Evolutionary conservation across 352 stramenopile species (phyloP).

Genomic region (Globisporangium cederbergense): DNA sequence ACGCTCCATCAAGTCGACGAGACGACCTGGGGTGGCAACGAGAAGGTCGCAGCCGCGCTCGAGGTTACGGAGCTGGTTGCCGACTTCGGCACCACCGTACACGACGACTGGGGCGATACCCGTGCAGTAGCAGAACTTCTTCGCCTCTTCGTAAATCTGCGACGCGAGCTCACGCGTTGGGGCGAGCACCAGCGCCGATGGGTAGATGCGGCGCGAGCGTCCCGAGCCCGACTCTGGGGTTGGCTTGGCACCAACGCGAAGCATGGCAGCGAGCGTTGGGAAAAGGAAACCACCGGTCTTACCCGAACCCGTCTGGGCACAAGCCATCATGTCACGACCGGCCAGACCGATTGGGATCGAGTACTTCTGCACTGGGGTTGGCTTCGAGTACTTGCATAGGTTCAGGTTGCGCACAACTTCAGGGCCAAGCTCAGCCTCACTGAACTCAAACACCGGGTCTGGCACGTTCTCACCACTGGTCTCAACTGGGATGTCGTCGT

Average conservation of each 20-base stretch:
- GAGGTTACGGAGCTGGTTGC: constrained; percentile 81
- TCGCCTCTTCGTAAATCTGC: constrained; percentile 96
- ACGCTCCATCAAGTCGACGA: constrained; percentile 97
- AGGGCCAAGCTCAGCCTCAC: constrained; percentile 85
- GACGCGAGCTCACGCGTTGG: constrained; percentile 93
- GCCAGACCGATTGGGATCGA: constrained; percentile 95
- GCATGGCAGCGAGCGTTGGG: constrained; percentile 96
- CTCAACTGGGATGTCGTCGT: constrained; percentile 98
- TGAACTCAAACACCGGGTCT: constrained; percentile 90
- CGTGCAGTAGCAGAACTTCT: constrained; percentile 96
- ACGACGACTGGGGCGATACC: constrained; percentile 93
- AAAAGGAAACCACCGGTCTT: constrained; percentile 97
- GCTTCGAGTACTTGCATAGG: constrained; percentile 94
- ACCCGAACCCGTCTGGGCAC: constrained; percentile 97
- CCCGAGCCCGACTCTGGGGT: constrained; percentile 43
- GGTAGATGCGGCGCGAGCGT: constrained; percentile 86
- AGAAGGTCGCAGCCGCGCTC: constrained; percentile 96
- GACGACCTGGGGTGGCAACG: constrained; percentile 95
- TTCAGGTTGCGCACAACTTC: constrained; percentile 92
- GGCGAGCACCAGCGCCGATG: constrained; percentile 90
- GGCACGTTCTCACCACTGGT: constrained; percentile 92
- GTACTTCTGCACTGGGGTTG: constrained; percentile 99
- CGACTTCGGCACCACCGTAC: constrained; percentile 92
- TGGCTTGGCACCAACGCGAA: constrained; percentile 73
- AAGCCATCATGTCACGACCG: constrained; percentile 98